These are phyloP conservation scores for Zanthoxylum bungeanum DNA, from an alignment of 345 rosid genomes.

Conservation along the genomic window DNA sequence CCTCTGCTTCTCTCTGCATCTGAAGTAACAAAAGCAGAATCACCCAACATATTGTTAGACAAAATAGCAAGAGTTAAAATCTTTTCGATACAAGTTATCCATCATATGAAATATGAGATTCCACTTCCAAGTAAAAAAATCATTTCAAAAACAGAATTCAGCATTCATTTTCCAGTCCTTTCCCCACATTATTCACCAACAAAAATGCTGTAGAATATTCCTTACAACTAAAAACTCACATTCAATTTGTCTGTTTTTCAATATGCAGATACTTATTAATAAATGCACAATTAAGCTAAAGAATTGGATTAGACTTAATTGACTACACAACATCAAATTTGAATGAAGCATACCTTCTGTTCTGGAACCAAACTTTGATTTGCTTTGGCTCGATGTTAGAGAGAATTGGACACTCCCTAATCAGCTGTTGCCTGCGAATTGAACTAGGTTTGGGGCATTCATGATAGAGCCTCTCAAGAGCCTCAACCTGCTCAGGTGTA, in stretches of 20 bases:
- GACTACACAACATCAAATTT: neutral
- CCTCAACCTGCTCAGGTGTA: constrained; percentile 99
- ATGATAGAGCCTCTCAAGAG: constrained; percentile 98
- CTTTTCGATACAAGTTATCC: too few relatives aligned
- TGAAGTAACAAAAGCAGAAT: constrained; percentile 28
- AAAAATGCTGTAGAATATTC: neutral
- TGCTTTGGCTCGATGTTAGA: constrained; percentile 98
- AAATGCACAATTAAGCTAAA: neutral
- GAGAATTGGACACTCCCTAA: constrained; percentile 98
- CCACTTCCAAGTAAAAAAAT: neutral
- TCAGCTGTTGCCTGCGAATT: constrained; percentile 95
- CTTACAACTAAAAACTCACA: neutral
- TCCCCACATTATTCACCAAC: neutral
- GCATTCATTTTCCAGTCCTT: neutral
- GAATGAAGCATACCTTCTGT: constrained; percentile 68
- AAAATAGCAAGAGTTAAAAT: neutral
- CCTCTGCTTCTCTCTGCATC: constrained; percentile 99
- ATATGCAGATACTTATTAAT: neutral
- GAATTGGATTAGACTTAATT: neutral
- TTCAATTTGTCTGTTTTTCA: neutral
- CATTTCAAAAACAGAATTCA: neutral
- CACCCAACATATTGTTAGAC: neutral
- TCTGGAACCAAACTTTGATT: constrained; percentile 99
- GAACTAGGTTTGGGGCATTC: constrained; percentile 99
- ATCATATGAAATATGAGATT: too few relatives aligned